Evolutionary conservation across 1,284 basidiomycete genomes (phyloP).

Genomic region (Trichosporon coremiiforme): DNA sequence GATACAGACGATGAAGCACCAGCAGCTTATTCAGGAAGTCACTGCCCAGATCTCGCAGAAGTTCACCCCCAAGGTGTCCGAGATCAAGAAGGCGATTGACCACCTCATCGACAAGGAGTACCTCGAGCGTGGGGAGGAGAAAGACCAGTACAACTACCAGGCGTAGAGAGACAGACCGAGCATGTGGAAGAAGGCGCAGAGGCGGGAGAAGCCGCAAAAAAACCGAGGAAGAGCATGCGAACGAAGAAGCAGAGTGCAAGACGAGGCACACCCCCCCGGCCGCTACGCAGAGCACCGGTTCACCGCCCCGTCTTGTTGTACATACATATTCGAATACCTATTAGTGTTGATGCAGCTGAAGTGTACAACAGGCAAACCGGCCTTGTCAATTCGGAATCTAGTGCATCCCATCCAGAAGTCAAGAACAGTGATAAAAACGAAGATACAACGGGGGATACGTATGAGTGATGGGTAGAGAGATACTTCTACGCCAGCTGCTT

Average conservation of each 20-base stretch:
- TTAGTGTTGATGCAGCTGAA: constrained; percentile 17
- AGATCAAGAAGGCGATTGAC: constrained; percentile 81
- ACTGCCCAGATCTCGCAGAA: constrained; percentile 75
- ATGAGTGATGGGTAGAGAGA: no score
- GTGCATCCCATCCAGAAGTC: background rate
- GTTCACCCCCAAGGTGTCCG: constrained; percentile 52
- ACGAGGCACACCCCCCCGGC: background rate
- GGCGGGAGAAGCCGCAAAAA: background rate
- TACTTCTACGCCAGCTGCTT: constrained; percentile 14
- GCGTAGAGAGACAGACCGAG: constrained; percentile 15
- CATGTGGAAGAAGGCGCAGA: background rate
- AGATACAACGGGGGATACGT: background rate
- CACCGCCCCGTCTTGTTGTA: background rate
- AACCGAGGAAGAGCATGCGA: background rate
- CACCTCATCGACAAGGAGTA: constrained; percentile 96
- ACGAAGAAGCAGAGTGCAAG: background rate
- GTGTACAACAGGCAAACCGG: constrained; percentile 12
- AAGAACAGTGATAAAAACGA: background rate
- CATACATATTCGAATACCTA: constrained; percentile 16
- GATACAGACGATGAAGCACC: constrained; percentile 87
- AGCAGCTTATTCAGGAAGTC: constrained; percentile 89
- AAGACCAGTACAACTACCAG: constrained; percentile 48
- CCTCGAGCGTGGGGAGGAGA: constrained; percentile 84
- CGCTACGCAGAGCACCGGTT: background rate
- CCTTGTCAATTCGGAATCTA: background rate